Evolutionary conservation across 1,284 basidiomycete species (phyloP).

Genomic region (Pseudozyma sp.): DNA sequence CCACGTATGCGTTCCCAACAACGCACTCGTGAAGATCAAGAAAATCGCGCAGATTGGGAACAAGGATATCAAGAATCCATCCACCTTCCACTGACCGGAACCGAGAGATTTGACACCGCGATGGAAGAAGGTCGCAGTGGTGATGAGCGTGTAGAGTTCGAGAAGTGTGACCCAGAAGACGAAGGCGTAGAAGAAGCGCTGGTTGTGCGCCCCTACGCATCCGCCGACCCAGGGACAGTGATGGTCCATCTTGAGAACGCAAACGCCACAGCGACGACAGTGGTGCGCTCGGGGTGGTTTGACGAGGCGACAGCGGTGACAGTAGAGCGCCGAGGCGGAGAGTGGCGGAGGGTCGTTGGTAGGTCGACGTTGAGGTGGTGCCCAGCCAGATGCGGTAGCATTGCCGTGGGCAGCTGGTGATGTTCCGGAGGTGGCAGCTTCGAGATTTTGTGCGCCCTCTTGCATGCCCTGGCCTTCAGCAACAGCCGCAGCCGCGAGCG

Average conservation of each 20-base stretch:
- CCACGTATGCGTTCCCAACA: conserved; percentile 75
- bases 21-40: conserved; percentile 75
- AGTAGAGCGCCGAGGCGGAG: conserved; percentile 53
- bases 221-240: conserved; percentile 80
- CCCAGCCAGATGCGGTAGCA: conserved; percentile 10
- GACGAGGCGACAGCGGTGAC: conserved; percentile 70
- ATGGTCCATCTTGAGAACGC: conserved; percentile 80
- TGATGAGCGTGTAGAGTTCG: conserved; percentile 75
- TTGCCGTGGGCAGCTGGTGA: background rate
- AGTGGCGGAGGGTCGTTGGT: conserved; percentile 34
- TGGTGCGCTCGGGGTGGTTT: conserved; percentile 81
- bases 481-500: conserved; percentile 18
- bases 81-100: conserved; percentile 69
- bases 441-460: conserved; percentile 4
- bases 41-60: conserved; percentile 77
- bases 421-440: background rate
- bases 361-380: conserved; percentile 23
- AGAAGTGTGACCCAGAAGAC: conserved; percentile 74
- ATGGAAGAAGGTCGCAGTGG: conserved; percentile 68
- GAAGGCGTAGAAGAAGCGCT: conserved; percentile 83
- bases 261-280: conserved; percentile 79
- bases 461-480: conserved; percentile 16
- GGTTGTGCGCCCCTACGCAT: conserved; percentile 83
- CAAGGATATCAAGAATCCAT: conserved; percentile 77
- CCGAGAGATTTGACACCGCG: conserved; percentile 48